Conservation (phyloP, 768 basidiomycete genomes). For the Amanita thiersii region DNA sequence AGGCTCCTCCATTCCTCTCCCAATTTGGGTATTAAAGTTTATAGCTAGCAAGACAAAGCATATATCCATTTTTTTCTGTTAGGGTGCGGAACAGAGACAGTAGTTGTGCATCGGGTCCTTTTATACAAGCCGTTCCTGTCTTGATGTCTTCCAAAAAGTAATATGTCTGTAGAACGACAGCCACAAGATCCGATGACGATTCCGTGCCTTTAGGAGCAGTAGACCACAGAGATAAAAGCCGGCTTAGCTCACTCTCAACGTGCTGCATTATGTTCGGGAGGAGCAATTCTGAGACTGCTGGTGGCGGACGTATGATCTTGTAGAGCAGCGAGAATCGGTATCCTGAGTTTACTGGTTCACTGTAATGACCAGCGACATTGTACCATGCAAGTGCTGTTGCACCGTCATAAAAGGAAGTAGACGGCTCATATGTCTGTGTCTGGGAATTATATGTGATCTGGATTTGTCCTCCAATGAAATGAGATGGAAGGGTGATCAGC, state of each 20-base stretch:
- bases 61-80: constrained; percentile 24
- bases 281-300: background rate
- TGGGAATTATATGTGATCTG: constrained; percentile 29
- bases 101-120: constrained; percentile 29
- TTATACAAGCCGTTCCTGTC: constrained; percentile 19
- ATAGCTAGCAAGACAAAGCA: constrained; percentile 27
- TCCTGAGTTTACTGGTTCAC: constrained; percentile 39
- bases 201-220: no score
- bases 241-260: background rate
- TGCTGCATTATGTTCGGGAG: background rate
- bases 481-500: no score
- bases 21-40: no score
- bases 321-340: constrained; percentile 43
- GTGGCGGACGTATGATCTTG: constrained; percentile 34
- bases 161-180: constrained; percentile 20
- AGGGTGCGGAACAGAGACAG: constrained; percentile 22
- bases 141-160: constrained; percentile 18
- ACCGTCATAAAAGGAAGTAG: constrained; percentile 18
- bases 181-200: constrained; percentile 4
- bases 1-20: no score
- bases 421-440: constrained; percentile 26
- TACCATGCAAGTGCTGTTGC: constrained; percentile 42
- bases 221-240: no score
- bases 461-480: constrained; percentile 36
- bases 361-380: constrained; percentile 42